Evolutionary conservation across 441 rosid species (phyloP), one percentile per base, ranked within the genome.

Genomic region (Croton laevigatus): DNA sequence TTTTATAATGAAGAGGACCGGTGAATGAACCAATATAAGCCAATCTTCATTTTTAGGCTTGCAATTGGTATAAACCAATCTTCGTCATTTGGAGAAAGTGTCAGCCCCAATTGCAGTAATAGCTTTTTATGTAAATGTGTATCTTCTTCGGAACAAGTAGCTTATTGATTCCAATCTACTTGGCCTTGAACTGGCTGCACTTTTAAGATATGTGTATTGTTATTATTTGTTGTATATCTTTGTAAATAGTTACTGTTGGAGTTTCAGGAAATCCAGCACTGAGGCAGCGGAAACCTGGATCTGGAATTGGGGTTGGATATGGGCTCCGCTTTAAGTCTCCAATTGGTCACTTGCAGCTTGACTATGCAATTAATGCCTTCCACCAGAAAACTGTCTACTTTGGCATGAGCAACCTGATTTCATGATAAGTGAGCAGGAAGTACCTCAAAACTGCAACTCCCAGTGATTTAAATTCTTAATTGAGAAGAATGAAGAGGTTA

Each of bases 231-330:
- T 27, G 32, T 27, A 27, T 27, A 27, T 27, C 32, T 27, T 27
- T 2, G 32, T 27, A 27, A 27, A 27, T 27, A 27, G 32, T 27
- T 27, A 27, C 32, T 27, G 32, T 46, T 46, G 36, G 74, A 40
- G 57, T 78, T 85, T 75, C 88, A 94, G 99, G 97, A 81, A 91
- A 90, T 82, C 97, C 97, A 60, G 87, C 97, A 1, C 40, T 82
- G 65, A 90, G 98, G 70, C 96, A 81, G 38, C 89, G 97, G 38
- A 94, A 94, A 75, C 97, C 94, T 2, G 99, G 99, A 54, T 87
- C 86, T 22, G 97, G 99, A 53, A 71, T 87, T 66, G 99, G 99
- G 59, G 66, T 87, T 32, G 97, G 97, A 55, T 92, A 94, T 38
- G 93, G 96, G 34, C 74, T 94, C 70, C 91, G 96, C 19, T 87